Base-by-base conservation (phyloP, 2,329 filamentous ascomycete species). In the Colletotrichum lindemuthianum region DNA sequence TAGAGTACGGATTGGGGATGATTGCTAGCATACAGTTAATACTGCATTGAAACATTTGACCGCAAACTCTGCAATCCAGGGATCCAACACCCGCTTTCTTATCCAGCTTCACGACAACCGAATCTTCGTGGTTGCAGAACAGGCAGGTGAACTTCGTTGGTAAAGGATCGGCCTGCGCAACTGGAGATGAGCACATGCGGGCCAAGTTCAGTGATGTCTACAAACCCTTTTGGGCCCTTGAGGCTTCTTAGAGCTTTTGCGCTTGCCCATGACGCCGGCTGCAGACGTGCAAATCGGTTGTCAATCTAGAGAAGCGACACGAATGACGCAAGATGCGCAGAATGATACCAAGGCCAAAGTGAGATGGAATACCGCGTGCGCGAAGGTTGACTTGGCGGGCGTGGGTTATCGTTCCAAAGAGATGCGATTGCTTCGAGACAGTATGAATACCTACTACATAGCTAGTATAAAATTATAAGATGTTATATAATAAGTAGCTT, bases 121-220 rank as follows among this genome's bases (percentile, higher is more conserved):
- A 92, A 70, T 93, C 96, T 76, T 98, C 96, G 79, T 98, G 94
- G 77, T 97, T 98, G 84, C 96, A 99, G 81, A 99, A 99, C 49
- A 99, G 89, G 76, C 96, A 99, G 61, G 94, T 92, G 78, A 99
- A 99, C n/a, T 88, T 87, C 3, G 92, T 94, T 4, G 90, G 85
- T 15, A 96, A 84, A 44, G 88, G 86, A 71, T 94, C 91, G 75
- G 86, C 80, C 89, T 91, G 70, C 65, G 48, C 36, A 12, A 43
- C 3, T 44, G 10, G 40, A 16, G 32, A 15, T 41, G 5, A 47
- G 24, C 13, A n/a, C 3, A 49, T n/a, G 16, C 12, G 40, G 41
- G 43, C 33, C 8, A 16, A 8, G 33, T 15, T 15, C 13, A 13
- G 13, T 16, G 15, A n/a, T n/a, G 36, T 8, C 16, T 51, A 68